Evolutionary conservation across 75 land plant species (phyloP), one percentile per base, ranked within the genome.

Genomic region (Cunninghamia lanceolata): DNA sequence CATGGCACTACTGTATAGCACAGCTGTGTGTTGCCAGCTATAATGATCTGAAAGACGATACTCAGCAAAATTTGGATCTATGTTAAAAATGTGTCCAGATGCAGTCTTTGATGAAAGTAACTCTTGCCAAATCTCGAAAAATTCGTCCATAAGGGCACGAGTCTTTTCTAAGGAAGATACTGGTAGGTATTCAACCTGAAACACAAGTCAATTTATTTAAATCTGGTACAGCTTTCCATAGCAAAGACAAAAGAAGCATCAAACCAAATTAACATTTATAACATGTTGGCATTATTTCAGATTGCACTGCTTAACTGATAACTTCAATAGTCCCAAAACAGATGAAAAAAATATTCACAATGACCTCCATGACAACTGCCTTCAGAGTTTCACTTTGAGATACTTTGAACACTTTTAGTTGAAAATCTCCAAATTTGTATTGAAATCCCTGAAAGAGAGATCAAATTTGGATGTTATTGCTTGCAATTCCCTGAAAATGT

Each of bases 351-450:
- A 70, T 68, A 52, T 43, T 70, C n/a, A 38, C 3, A 32, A 66
- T 46, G 89, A 97, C 98, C 99, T 96, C 99, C 91, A 98, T 86
- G 59, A 98, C 86, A 78, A 98, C 93, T 66, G 99, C 99, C 76
- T 96, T 94, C 83, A 98, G 46, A 85, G 84, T 90, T 47, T 96
- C 99, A 71, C 91, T 86, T 25, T 89, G 89, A 7, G 88, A 85
- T 0, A 94, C 97, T 82, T 96, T 92, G 78, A 97, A 98, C 68
- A 98, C 95, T 88, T 95, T 93, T 84, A 98, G 35, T 46, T 91
- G 92, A 85, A 98, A 96, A 87, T 98, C 99, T 15, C 97, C 99
- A 68, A 95, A 88, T 84, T 89, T 92, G 77, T 94, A 95, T 78
- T 96, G 98, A 85, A 89, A 79, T 17, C 98, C 98, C 98, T 96